Evolutionary conservation across 192 early-diverging fungal species (phyloP).

Genomic region (Paraglomus brasilianum): DNA sequence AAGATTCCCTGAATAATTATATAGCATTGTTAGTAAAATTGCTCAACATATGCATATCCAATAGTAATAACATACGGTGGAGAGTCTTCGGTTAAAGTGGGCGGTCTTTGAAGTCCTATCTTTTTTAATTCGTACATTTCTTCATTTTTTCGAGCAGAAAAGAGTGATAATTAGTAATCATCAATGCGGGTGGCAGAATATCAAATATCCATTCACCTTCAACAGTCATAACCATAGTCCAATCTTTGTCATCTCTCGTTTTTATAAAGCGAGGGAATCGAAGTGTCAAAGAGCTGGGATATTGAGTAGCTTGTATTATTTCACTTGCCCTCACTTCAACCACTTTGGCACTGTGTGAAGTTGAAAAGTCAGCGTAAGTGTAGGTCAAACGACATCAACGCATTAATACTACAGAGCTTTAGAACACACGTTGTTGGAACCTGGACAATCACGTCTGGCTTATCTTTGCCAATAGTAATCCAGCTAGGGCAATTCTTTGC

Average conservation of each 20-base stretch:
- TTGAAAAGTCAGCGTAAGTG: background rate
- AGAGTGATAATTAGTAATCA: constrained; percentile 1
- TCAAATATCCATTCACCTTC: constrained; percentile 25
- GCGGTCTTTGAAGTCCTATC: constrained; percentile 5
- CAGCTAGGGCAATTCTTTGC: constrained; percentile 38
- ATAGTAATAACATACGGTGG: background rate
- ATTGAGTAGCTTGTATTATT: constrained; percentile 18
- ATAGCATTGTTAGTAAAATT: constrained; percentile 55
- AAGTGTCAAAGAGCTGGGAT: constrained; percentile 57
- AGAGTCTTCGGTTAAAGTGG: constrained; percentile 23
- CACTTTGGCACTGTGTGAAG: constrained; percentile 1
- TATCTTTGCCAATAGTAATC: constrained; percentile 54
- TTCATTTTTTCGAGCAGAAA: background rate
- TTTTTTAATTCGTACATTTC: constrained; percentile 30
- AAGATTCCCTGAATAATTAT: no score
- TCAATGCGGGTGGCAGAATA: background rate
- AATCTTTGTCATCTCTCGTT: constrained; percentile 67
- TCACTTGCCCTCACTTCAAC: constrained; percentile 26
- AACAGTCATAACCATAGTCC: constrained; percentile 46
- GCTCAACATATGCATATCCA: constrained; percentile 56
- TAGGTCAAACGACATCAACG: background rate
- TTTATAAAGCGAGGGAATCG: constrained; percentile 75
- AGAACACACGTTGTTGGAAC: constrained; percentile 50
- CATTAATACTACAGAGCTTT: background rate
- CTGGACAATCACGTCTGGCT: constrained; percentile 71